Conservation (phyloP, 768 basidiomycete genomes). For the Lentinula lateritia region DNA sequence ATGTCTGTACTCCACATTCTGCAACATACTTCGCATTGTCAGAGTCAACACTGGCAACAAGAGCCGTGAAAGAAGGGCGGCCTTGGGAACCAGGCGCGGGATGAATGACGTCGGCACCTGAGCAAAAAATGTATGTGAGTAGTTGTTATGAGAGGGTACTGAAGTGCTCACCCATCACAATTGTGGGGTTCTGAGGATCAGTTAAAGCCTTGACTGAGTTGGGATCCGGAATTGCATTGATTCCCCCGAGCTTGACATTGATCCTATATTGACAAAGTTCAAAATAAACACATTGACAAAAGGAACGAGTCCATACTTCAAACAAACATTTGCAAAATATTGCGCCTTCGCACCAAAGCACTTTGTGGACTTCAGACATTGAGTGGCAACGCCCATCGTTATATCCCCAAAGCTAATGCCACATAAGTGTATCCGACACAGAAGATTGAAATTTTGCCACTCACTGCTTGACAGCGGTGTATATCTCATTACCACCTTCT, state of each 20-base stretch:
- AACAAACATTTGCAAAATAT: slow-evolving; percentile 75
- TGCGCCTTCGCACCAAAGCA: slow-evolving; percentile 65
- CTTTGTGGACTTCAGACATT: slow-evolving; percentile 67
- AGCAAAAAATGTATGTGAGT: not conserved
- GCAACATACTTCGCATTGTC: slow-evolving; percentile 66
- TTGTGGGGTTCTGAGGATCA: slow-evolving; percentile 68
- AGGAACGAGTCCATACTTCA: slow-evolving; percentile 49
- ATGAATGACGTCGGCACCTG: slow-evolving; percentile 81
- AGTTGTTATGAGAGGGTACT: not conserved
- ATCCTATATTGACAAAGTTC: slow-evolving; percentile 37
- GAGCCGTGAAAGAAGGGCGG: slow-evolving; percentile 73
- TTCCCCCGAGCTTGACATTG: slow-evolving; percentile 81
- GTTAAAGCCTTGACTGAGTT: slow-evolving; percentile 58
- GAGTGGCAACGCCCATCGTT: slow-evolving; percentile 69
- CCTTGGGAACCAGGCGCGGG: slow-evolving; percentile 77
- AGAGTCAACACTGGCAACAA: slow-evolving; percentile 77
- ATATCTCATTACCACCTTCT: slow-evolving; percentile 70
- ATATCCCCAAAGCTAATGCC: slow-evolving; percentile 67
- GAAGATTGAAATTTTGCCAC: slow-evolving; percentile 16
- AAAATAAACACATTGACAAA: slow-evolving; percentile 1
- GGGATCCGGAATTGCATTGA: slow-evolving; percentile 73
- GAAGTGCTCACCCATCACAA: slow-evolving; percentile 60
- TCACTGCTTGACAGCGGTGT: slow-evolving; percentile 75
- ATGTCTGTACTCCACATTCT: slow-evolving; percentile 59
- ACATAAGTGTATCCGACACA: not conserved